Evolutionary conservation across 108 stramenopile species (phyloP).

Genomic region (Conticribra weissflogii): DNA sequence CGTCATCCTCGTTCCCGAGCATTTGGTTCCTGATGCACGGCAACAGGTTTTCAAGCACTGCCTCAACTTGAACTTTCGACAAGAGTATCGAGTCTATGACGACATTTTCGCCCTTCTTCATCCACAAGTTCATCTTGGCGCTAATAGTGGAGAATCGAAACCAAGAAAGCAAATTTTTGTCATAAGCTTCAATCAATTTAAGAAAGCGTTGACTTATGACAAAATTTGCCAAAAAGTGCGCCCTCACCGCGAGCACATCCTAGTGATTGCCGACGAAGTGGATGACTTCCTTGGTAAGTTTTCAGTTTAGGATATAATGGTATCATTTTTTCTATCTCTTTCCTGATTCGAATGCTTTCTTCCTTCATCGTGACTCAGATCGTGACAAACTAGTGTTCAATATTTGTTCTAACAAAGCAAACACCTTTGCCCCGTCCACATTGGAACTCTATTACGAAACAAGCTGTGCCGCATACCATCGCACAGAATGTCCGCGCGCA

Average conservation of each 20-base stretch:
- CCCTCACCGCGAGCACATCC: slow-evolving; percentile 55
- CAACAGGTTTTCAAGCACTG: slow-evolving; percentile 56
- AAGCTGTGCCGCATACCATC: slow-evolving; percentile 47
- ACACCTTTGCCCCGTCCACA: slow-evolving; percentile 47
- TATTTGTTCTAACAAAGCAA: slow-evolving; percentile 59
- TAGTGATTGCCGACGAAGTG: slow-evolving; percentile 57
- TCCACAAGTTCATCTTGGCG: slow-evolving; percentile 32
- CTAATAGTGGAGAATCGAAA: background rate
- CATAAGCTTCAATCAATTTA: slow-evolving; percentile 62
- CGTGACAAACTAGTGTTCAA: slow-evolving; percentile 67
- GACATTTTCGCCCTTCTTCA: slow-evolving; percentile 56
- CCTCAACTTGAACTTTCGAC: slow-evolving; percentile 56
- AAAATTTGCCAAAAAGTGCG: slow-evolving; percentile 55
- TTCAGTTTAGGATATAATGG: background rate
- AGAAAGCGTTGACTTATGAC: slow-evolving; percentile 61
- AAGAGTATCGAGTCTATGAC: slow-evolving; percentile 56
- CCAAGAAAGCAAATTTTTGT: slow-evolving; percentile 55
- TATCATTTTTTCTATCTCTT: background rate
- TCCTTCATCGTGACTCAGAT: slow-evolving; percentile 9
- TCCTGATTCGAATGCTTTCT: background rate
- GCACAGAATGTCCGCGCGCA: slow-evolving; percentile 7
- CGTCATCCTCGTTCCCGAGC: slow-evolving; percentile 58
- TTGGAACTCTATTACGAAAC: slow-evolving; percentile 47
- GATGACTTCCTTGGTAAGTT: slow-evolving; percentile 50
- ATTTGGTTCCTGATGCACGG: slow-evolving; percentile 54